phyloP scores from a whole-genome alignment of 2,329 filamentous ascomycete genomes.

The Colletotrichum sp. region DNA sequence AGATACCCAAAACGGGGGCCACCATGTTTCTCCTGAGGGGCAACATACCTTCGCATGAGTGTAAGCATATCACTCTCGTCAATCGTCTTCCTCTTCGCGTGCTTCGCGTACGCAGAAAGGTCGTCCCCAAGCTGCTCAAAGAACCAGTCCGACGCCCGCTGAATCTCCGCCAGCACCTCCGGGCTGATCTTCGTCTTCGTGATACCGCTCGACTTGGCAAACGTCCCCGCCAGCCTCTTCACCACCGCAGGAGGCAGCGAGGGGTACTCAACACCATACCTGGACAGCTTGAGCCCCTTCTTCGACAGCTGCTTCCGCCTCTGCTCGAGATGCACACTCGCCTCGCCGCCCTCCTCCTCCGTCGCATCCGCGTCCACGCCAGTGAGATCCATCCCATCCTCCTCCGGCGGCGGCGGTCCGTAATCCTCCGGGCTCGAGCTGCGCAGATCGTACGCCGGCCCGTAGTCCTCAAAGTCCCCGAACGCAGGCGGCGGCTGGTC shows the following conservation, averaged over 20 bases:
- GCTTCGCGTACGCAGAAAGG: constrained; percentile 77
- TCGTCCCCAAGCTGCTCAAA: constrained; percentile 89
- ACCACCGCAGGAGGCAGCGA: constrained; percentile 76
- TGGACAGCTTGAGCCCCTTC: constrained; percentile 63
- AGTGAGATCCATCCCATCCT: neutral
- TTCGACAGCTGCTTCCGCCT: constrained; percentile 40
- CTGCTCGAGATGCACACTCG: constrained; percentile 21
- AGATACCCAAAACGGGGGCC: constrained; percentile 5
- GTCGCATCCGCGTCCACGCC: constrained; percentile 20
- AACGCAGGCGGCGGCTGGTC: constrained; percentile 24
- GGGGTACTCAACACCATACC: constrained; percentile 77
- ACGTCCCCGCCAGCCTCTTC: constrained; percentile 74
- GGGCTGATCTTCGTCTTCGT: constrained; percentile 73
- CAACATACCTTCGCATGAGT: constrained; percentile 78
- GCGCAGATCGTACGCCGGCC: constrained; percentile 5
- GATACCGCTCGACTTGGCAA: constrained; percentile 69
- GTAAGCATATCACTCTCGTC: constrained; percentile 84
- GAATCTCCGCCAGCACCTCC: constrained; percentile 76
- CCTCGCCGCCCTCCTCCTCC: constrained; percentile 17
- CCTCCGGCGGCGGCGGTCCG: constrained; percentile 40
- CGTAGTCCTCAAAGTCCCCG: neutral
- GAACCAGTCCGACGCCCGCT: constrained; percentile 87
- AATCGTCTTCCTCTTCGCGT: constrained; percentile 84
- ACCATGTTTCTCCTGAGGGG: constrained; percentile 19
- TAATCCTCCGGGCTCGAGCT: constrained; percentile 41